Evolutionary conservation across 1,284 basidiomycete genomes (phyloP), one percentile per base, ranked within the genome.

Genomic region (Apiotrichum brassicae): DNA sequence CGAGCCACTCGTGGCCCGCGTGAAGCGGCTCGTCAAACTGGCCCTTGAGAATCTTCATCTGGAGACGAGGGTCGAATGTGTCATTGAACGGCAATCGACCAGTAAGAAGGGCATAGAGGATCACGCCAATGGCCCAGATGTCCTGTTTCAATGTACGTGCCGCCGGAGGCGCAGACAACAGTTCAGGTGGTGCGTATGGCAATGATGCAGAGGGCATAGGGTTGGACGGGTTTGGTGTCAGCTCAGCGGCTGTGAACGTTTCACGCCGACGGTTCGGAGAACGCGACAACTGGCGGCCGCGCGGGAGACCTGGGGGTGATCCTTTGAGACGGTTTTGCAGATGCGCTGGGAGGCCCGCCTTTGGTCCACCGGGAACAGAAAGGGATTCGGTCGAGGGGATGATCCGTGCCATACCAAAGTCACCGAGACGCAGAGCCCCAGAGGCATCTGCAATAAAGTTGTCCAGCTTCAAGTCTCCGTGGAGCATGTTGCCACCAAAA

Each of bases 381-480:
- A n/a, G n/a, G 1, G 28, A 13, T 39, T 49, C 40, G 6, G 18
- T 55, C 46, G 67, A 62, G 7, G 16, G 16, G 11, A 42, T 20
- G 12, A n/a, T 28, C 14, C 40, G 26, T 3, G 70, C 66, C 64
- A 73, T 68, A 42, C 71, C 71, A 50, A 74, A 74, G 54, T 74
- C 72, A 41, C 65, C 62, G 1, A 70, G 63, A 46, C 66, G 58
- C 30, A 74, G 64, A 19, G 38, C 78, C 44, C 87, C 88, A 70
- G 81, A 80, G 63, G 86, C 83, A 70, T 93, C 90, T 49, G 92
- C 83, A 45, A 98, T 80, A 41, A 97, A 84, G 75, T 98, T 98
- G 76, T 97, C 94, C 49, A 97, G 81, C 75, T 98, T 98, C 71
- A 98, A 78, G 74, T 98, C 92, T 58, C 89, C 82, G 74, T 97